phyloP scores from a whole-genome alignment of 768 basidiomycete species.

The Tylopilus vinaceipallidus region DNA sequence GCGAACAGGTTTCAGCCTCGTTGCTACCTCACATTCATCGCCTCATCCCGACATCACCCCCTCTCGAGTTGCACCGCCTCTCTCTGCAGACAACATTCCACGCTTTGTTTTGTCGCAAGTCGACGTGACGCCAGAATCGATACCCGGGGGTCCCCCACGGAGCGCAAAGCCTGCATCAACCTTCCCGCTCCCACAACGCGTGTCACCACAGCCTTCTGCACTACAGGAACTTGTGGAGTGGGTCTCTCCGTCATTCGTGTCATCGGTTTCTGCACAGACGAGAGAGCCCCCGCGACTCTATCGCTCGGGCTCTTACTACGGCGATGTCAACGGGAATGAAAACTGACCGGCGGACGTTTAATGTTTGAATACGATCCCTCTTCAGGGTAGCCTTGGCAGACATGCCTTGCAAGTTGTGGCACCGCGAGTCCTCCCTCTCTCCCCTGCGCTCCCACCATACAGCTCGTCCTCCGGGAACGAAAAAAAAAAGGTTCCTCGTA shows the following conservation, averaged over 20 bases:
- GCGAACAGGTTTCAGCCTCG: slow-evolving; percentile 31
- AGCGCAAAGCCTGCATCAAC: slow-evolving; percentile 10
- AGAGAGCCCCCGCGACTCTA: slow-evolving; percentile 12
- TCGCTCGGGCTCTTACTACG: slow-evolving; percentile 23
- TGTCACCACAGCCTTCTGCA: slow-evolving; percentile 32
- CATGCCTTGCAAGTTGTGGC: slow-evolving; percentile 1
- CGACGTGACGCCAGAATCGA: slow-evolving; percentile 12
- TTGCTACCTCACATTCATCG: slow-evolving; percentile 25
- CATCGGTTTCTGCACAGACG: slow-evolving; percentile 19
- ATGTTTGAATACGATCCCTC: slow-evolving; percentile 8
- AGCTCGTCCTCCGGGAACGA: neutral
- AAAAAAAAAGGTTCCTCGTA: slow-evolving; percentile 9
- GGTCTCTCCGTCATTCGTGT: slow-evolving; percentile 18
- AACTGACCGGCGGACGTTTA: slow-evolving; percentile 10
- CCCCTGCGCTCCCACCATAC: slow-evolving; percentile 4
- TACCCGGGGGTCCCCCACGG: slow-evolving; percentile 15
- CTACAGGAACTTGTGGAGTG: slow-evolving; percentile 27
- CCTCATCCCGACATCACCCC: slow-evolving; percentile 25
- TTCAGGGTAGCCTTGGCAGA: slow-evolving; percentile 8
- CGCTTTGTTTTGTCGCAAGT: slow-evolving; percentile 21
- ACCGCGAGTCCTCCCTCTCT: slow-evolving; percentile 1
- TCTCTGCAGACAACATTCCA: slow-evolving; percentile 18
- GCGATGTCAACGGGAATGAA: slow-evolving; percentile 34
- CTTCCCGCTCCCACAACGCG: slow-evolving; percentile 17
- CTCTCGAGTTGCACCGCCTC: slow-evolving; percentile 23